Conservation (phyloP, 148 eudicot species). For the Silene conica region DNA sequence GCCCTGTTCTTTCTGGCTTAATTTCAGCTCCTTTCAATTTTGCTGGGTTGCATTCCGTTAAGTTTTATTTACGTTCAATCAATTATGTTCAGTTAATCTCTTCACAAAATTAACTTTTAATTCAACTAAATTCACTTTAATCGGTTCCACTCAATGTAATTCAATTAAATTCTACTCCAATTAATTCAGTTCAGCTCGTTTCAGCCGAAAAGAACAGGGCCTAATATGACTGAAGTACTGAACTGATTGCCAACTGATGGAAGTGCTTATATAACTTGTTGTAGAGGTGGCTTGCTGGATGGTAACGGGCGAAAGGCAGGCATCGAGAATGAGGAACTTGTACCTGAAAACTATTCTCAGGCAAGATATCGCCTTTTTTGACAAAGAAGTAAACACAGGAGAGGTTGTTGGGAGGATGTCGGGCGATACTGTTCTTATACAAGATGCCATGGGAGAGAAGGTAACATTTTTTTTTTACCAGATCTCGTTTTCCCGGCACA, state of each 20-base stretch:
- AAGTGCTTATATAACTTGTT: background rate
- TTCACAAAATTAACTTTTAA: too few relatives aligned
- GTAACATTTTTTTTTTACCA: conserved; percentile 21
- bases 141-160: too few relatives aligned
- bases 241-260: background rate
- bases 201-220: too few relatives aligned
- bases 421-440: conserved; percentile 71
- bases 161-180: too few relatives aligned
- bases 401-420: conserved; percentile 82
- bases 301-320: conserved; percentile 78
- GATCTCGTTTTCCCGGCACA: background rate
- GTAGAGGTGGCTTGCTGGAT: conserved; percentile 78
- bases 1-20: too few relatives aligned
- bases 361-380: conserved; percentile 72
- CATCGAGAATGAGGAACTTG: conserved; percentile 57
- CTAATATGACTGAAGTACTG: too few relatives aligned
- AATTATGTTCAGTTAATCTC: too few relatives aligned
- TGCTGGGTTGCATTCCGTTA: too few relatives aligned
- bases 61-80: too few relatives aligned
- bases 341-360: conserved; percentile 60
- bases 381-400: conserved; percentile 70
- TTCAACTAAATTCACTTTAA: too few relatives aligned
- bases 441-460: conserved; percentile 85
- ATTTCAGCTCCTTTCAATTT: too few relatives aligned
- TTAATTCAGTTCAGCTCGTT: too few relatives aligned